These are phyloP conservation scores for Candida palmyrensis DNA, from an alignment of 805 yeast genomes.

Conservation along the genomic window DNA sequence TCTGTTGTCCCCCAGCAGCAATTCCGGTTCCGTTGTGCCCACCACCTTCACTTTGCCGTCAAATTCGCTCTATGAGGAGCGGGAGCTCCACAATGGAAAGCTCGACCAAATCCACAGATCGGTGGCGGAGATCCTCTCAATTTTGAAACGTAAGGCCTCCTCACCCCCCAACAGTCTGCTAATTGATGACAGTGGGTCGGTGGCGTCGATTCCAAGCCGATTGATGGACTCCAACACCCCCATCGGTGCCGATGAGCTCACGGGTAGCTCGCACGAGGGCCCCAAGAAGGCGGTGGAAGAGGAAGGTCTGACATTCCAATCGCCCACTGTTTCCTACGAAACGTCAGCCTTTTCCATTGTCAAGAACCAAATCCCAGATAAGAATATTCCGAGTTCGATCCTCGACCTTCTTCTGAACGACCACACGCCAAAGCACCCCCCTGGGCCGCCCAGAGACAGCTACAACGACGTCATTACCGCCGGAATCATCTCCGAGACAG, in stretches of 20 bases:
- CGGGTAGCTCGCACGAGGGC: background rate
- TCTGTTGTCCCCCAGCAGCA: too few species aligned
- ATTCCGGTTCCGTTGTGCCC: too few species aligned
- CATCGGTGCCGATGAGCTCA: background rate
- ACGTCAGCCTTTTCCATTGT: conserved; percentile 43
- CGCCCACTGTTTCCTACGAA: conserved; percentile 31
- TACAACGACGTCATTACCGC: conserved; percentile 46
- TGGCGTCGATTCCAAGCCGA: too few species aligned
- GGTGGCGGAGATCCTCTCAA: conserved; percentile 26
- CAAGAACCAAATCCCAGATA: conserved; percentile 22
- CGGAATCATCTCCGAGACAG: conserved; percentile 43
- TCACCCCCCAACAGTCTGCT: too few species aligned
- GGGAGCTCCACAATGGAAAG: too few species aligned
- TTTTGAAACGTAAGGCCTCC: conserved; percentile 13
- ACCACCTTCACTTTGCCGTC: too few species aligned
- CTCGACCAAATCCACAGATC: conserved; percentile 27
- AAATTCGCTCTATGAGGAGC: too few species aligned
- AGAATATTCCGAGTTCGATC: conserved; percentile 31
- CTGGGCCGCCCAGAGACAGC: conserved; percentile 7
- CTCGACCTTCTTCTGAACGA: conserved; percentile 21
- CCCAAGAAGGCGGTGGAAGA: too few species aligned
- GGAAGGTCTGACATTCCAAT: conserved; percentile 20
- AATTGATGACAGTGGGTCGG: too few species aligned
- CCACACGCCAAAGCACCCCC: conserved; percentile 1
- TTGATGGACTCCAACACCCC: background rate